phyloP scores from a whole-genome alignment of 805 yeast species.

The Yarrowia sp. region DNA sequence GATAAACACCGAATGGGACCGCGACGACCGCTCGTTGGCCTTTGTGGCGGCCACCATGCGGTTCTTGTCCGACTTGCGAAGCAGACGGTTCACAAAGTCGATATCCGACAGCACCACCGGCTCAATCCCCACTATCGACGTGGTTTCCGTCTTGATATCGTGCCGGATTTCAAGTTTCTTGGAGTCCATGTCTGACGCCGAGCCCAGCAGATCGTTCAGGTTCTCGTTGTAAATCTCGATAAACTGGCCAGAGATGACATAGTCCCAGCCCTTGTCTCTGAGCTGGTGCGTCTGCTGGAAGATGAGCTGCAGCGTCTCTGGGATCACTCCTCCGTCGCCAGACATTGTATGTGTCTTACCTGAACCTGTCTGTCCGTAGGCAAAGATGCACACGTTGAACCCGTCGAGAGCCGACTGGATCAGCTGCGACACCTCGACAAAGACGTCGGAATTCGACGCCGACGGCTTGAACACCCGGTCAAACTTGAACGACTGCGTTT shows the following conservation, averaged over 20 bases:
- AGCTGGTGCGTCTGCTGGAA: constrained; percentile 62
- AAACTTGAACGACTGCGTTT: constrained; percentile 62
- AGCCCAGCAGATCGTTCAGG: constrained; percentile 64
- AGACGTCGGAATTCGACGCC: constrained; percentile 66
- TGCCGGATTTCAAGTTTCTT: constrained; percentile 74
- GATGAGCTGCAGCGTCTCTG: constrained; percentile 73
- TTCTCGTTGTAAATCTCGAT: constrained; percentile 89
- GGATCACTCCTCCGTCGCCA: constrained; percentile 77
- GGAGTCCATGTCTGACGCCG: constrained; percentile 42
- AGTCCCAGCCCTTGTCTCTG: constrained; percentile 66
- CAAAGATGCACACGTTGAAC: constrained; percentile 88
- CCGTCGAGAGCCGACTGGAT: constrained; percentile 90
- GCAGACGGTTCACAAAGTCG: constrained; percentile 57
- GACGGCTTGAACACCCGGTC: constrained; percentile 74
- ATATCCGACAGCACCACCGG: constrained; percentile 57
- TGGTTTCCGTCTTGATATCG: constrained; percentile 60
- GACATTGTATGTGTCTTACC: constrained; percentile 95
- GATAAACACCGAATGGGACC: constrained; percentile 87
- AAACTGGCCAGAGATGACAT: constrained; percentile 71
- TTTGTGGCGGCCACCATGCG: constrained; percentile 83
- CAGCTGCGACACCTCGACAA: constrained; percentile 83
- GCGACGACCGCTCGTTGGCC: constrained; percentile 82
- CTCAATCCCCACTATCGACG: constrained; percentile 67
- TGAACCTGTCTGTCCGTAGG: constrained; percentile 96
- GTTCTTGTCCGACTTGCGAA: constrained; percentile 63